Conservation (phyloP, 768 basidiomycete genomes). For the Hydnum rufescens region DNA sequence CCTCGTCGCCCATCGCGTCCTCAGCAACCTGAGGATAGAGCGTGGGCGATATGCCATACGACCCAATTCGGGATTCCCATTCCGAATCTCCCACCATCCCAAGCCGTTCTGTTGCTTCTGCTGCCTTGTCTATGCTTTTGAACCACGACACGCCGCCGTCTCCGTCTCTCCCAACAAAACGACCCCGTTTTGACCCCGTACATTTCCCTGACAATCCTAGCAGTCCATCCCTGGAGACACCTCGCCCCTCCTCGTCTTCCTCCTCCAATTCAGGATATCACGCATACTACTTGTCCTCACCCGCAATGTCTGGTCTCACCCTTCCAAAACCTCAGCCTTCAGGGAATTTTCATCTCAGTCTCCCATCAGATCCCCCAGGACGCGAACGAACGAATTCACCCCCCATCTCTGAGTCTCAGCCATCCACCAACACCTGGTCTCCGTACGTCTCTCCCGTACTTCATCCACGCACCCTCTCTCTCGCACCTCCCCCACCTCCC, state of each 20-base stretch:
- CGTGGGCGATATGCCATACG: slow-evolving; percentile 15
- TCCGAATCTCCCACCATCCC: slow-evolving; percentile 21
- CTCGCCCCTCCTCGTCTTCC: not conserved
- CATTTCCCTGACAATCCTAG: not conserved
- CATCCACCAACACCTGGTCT: too few species aligned
- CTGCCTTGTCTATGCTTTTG: not conserved
- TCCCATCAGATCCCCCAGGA: not conserved
- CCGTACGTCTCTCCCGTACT: too few species aligned
- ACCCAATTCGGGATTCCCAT: slow-evolving; percentile 33
- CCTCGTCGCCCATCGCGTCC: too few species aligned
- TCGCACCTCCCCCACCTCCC: not conserved
- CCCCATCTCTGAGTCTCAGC: too few species aligned
- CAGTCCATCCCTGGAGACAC: not conserved
- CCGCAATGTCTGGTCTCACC: not conserved
- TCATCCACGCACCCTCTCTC: too few species aligned
- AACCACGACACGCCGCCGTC: not conserved
- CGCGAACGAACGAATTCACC: too few species aligned
- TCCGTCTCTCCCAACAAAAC: not conserved
- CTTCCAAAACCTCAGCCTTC: not conserved
- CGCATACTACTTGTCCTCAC: not conserved
- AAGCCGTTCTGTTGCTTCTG: slow-evolving; percentile 25
- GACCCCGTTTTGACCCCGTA: not conserved
- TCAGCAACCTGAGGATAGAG: too few species aligned
- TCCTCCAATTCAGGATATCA: not conserved
- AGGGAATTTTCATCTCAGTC: not conserved